phyloP scores from a whole-genome alignment of 2,329 filamentous ascomycete genomes.

The Fusarium euwallaceae region DNA sequence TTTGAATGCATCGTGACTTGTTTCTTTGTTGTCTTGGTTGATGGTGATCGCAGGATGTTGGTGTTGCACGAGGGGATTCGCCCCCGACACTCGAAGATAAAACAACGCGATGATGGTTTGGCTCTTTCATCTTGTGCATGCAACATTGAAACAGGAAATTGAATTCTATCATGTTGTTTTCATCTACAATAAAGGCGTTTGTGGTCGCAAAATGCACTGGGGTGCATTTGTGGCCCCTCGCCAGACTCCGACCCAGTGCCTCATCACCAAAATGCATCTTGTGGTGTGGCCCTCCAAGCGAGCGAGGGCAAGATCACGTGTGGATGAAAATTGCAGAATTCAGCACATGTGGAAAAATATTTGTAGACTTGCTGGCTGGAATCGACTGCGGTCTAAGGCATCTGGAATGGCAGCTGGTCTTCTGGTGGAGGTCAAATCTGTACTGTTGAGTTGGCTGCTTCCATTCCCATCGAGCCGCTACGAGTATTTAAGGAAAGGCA shows the following conservation, averaged over 20 bases:
- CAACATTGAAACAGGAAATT: too few species aligned
- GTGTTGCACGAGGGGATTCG: neutral
- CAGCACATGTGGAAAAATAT: neutral
- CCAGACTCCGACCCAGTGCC: neutral
- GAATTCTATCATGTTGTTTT: too few species aligned
- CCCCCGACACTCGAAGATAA: neutral
- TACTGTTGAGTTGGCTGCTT: neutral
- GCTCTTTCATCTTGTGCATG: neutral
- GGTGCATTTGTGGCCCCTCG: neutral
- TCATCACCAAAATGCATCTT: neutral
- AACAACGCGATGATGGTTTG: neutral
- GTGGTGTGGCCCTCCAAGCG: neutral
- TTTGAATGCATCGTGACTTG: neutral
- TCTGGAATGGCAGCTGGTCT: neutral
- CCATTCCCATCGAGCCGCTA: neutral
- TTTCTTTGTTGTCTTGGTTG: neutral
- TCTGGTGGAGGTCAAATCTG: neutral
- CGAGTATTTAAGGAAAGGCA: neutral
- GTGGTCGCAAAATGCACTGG: neutral
- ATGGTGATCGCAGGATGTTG: neutral
- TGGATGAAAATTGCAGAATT: neutral
- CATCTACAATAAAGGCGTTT: neutral
- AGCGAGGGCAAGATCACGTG: neutral
- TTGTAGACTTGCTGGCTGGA: neutral
- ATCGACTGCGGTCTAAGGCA: too few species aligned